These are phyloP conservation scores for Vigna nakashimae DNA, from an alignment of 306 rosid genomes.

Conservation along the genomic window DNA sequence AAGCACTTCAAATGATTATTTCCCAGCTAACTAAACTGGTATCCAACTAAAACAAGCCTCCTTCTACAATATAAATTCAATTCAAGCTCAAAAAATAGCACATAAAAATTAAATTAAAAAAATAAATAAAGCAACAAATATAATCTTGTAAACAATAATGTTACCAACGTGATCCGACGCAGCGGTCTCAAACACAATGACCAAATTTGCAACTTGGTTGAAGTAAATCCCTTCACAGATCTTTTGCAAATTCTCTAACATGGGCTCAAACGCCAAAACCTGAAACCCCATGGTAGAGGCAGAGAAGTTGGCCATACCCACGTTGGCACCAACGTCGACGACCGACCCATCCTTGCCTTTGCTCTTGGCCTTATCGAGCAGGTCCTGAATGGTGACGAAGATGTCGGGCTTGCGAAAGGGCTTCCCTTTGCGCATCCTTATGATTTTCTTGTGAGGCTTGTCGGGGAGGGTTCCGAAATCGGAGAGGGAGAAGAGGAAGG, in stretches of 20 bases:
- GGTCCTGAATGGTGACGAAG: too few species aligned
- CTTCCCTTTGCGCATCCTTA: too few species aligned
- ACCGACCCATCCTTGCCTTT: slow-evolving; percentile 68
- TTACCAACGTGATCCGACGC: slow-evolving; percentile 84
- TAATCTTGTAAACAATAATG: slow-evolving; percentile 86
- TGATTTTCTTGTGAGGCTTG: too few species aligned
- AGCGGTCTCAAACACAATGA: slow-evolving; percentile 80
- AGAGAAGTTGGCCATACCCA: slow-evolving; percentile 92
- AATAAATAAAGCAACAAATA: background rate
- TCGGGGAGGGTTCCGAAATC: too few species aligned
- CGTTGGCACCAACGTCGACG: slow-evolving; percentile 95
- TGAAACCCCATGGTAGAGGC: slow-evolving; percentile 89
- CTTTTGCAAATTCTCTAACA: slow-evolving; percentile 92
- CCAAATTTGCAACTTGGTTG: slow-evolving; percentile 80
- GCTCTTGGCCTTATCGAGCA: slow-evolving; percentile 57
- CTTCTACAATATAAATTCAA: slow-evolving; percentile 12
- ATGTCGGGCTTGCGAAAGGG: too few species aligned
- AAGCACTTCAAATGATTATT: slow-evolving; percentile 7
- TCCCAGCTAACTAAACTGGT: background rate
- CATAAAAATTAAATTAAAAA: background rate
- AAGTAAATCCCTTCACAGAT: slow-evolving; percentile 91
- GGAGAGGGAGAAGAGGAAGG: too few species aligned
- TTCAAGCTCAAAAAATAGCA: background rate
- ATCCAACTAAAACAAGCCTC: slow-evolving; percentile 2
- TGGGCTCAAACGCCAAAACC: slow-evolving; percentile 86